phyloP scores from a whole-genome alignment of 345 rosid genomes.

The Rhodamnia rubescens region DNA sequence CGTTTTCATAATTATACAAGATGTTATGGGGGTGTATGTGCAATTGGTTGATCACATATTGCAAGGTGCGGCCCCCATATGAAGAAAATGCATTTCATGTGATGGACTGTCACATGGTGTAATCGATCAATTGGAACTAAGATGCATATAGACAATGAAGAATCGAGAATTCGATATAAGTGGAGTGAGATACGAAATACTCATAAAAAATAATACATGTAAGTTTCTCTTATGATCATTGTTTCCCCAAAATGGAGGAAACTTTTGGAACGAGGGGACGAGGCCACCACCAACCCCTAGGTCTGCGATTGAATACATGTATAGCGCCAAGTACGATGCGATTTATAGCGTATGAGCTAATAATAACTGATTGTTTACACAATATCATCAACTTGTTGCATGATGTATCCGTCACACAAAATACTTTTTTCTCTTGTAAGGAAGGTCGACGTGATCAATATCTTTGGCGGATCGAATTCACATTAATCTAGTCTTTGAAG shows the following conservation, averaged over 20 bases:
- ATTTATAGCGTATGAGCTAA: not conserved
- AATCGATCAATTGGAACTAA: not conserved
- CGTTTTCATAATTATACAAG: not conserved
- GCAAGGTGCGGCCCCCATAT: not conserved
- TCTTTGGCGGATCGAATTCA: fast-evolving
- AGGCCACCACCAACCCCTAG: not conserved
- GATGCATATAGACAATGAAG: too few relatives aligned
- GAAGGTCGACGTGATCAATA: not conserved
- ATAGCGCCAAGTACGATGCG: not conserved
- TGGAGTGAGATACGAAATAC: too few relatives aligned
- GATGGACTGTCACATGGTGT: fast-evolving
- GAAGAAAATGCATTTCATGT: not conserved
- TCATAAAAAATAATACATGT: too few relatives aligned
- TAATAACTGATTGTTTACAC: not conserved
- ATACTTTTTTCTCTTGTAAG: not conserved
- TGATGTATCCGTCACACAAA: not conserved
- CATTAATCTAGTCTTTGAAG: not conserved
- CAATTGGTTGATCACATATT: not conserved
- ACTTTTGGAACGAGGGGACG: not conserved
- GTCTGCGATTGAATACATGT: not conserved
- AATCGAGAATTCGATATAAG: too few relatives aligned
- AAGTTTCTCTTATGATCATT: too few relatives aligned
- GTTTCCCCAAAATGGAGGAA: not conserved
- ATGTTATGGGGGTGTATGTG: not conserved
- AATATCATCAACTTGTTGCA: fast-evolving